phyloP scores from a whole-genome alignment of 2,329 filamentous ascomycete species.

The Cladosporium sp. region DNA sequence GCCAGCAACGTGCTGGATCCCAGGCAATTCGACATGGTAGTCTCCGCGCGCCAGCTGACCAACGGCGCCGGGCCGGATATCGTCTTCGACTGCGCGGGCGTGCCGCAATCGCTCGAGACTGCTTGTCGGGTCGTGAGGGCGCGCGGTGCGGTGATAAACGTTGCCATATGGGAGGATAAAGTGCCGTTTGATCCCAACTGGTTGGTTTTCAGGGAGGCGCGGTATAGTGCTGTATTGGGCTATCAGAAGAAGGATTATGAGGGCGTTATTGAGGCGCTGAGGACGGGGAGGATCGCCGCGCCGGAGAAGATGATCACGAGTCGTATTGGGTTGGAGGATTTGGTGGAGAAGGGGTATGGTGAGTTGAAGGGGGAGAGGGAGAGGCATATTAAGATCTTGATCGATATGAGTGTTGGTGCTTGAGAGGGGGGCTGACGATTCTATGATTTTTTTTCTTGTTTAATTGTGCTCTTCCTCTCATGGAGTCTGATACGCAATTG shows the following conservation, averaged over 20 bases:
- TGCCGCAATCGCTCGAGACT: slow-evolving; percentile 40
- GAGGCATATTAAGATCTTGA: slow-evolving; percentile 59
- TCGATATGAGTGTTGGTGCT: slow-evolving; percentile 36
- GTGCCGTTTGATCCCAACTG: slow-evolving; percentile 52
- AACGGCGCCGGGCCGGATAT: slow-evolving; percentile 51
- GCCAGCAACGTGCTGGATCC: slow-evolving; percentile 54
- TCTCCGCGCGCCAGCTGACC: slow-evolving; percentile 45
- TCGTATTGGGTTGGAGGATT: slow-evolving; percentile 51
- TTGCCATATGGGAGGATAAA: slow-evolving; percentile 60
- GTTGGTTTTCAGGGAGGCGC: slow-evolving; percentile 51
- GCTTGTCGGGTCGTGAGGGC: slow-evolving; percentile 49
- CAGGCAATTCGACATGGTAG: slow-evolving; percentile 46
- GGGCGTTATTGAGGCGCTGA: slow-evolving; percentile 47
- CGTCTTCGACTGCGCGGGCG: slow-evolving; percentile 60
- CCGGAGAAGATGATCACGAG: slow-evolving; percentile 59
- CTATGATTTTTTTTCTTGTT: too few relatives aligned
- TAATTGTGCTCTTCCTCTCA: too few relatives aligned
- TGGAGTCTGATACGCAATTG: too few relatives aligned
- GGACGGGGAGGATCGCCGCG: slow-evolving; percentile 35
- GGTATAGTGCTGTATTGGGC: slow-evolving; percentile 47
- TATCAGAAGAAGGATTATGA: slow-evolving; percentile 53
- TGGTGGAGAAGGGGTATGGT: slow-evolving; percentile 56
- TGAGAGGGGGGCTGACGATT: too few relatives aligned
- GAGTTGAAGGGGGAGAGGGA: slow-evolving; percentile 57
- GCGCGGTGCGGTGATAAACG: slow-evolving; percentile 57